Conservation (phyloP, 805 yeast genomes). For the Blastobotrys mokoenaii region DNA sequence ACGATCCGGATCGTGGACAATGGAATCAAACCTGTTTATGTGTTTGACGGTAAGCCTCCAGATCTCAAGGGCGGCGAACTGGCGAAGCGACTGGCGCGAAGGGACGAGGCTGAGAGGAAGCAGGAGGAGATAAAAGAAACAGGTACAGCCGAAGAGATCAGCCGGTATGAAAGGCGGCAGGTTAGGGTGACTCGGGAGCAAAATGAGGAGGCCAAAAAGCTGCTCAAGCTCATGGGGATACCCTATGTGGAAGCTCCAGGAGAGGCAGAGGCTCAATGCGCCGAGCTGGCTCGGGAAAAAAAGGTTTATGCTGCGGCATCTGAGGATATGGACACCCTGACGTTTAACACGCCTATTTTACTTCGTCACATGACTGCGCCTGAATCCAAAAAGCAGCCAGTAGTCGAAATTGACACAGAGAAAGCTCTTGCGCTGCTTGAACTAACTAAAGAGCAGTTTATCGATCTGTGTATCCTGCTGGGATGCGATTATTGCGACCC, state of each 20-base stretch:
- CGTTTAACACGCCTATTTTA: constrained; percentile 78
- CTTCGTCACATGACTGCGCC: constrained; percentile 88
- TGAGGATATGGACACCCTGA: constrained; percentile 97
- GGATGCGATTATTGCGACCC: constrained; percentile 98
- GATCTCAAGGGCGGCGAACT: constrained; percentile 87
- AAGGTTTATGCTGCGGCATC: constrained; percentile 96
- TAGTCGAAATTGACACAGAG: constrained; percentile 67
- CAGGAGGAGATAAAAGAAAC: constrained; percentile 66
- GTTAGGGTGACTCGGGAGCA: constrained; percentile 86
- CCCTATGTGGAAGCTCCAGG: constrained; percentile 93
- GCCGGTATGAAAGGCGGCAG: constrained; percentile 73
- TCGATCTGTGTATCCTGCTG: constrained; percentile 83
- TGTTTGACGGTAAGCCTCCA: constrained; percentile 98
- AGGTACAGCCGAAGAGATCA: constrained; percentile 68
- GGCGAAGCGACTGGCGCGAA: constrained; percentile 69
- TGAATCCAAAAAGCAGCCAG: constrained; percentile 87
- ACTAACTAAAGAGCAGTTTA: constrained; percentile 63
- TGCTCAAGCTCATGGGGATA: constrained; percentile 85
- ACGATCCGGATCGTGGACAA: constrained; percentile 82
- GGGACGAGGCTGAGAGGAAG: constrained; percentile 75
- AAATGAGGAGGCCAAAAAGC: constrained; percentile 83
- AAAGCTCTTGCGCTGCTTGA: constrained; percentile 69
- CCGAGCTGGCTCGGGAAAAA: constrained; percentile 79
- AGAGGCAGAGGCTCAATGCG: constrained; percentile 99
- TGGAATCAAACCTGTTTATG: constrained; percentile 95